Conservation (phyloP, 1,284 basidiomycete genomes). For the Malassezia furfur region DNA sequence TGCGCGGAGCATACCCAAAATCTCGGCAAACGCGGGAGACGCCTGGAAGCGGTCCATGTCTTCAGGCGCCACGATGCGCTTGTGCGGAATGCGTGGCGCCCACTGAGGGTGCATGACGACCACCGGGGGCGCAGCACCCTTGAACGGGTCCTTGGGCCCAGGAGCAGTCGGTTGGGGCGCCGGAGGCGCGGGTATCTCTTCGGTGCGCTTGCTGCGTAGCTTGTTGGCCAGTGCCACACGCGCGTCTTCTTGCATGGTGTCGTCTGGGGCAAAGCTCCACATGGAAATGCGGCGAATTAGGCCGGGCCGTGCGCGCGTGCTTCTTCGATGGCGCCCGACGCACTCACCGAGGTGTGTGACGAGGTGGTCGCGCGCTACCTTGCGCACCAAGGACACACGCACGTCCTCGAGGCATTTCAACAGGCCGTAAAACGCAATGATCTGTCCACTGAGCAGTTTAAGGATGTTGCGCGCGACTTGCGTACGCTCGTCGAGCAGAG, state of each 20-base stretch:
- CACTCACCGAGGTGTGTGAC: constrained; percentile 18
- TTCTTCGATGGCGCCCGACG: neutral
- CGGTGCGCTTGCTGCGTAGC: neutral
- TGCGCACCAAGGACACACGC: constrained; percentile 19
- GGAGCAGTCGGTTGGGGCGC: neutral
- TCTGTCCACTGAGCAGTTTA: constrained; percentile 4
- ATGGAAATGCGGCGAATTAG: neutral
- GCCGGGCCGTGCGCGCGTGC: neutral
- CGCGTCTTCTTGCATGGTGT: neutral
- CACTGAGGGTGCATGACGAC: neutral
- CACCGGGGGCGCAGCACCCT: constrained; percentile 1
- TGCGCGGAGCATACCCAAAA: constrained; percentile 64
- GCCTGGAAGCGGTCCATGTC: constrained; percentile 75
- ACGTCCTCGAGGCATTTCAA: constrained; percentile 19
- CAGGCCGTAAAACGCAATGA: neutral
- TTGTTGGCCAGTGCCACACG: constrained; percentile 5
- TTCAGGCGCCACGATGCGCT: constrained; percentile 67
- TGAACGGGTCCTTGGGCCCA: constrained; percentile 9
- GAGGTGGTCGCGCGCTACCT: constrained; percentile 26
- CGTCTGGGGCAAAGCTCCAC: neutral
- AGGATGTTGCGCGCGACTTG: constrained; percentile 15
- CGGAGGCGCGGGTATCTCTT: neutral
- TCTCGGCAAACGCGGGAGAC: constrained; percentile 62
- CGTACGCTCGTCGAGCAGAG: constrained; percentile 24
- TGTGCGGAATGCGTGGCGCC: constrained; percentile 55